A percentile compares a stretch with the other conserved stretches of the same genome.
Evolutionary conservation across 2,329 filamentous ascomycete genomes (phyloP).

Genomic region (Arthrobotrys entomopaga): DNA sequence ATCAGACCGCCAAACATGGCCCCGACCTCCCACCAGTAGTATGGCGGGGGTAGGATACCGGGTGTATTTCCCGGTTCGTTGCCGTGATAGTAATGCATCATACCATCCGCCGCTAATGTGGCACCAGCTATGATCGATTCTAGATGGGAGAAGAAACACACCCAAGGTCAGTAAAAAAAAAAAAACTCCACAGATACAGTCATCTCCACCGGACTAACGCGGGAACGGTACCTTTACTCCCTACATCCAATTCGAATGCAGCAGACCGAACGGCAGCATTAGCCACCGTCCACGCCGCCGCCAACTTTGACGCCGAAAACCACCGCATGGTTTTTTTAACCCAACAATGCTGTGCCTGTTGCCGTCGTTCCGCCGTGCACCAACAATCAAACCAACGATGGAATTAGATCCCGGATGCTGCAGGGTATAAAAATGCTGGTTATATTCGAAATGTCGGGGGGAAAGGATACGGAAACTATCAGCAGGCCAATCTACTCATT

Average conservation of each 20-base stretch:
- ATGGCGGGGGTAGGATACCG: slow-evolving; percentile 61
- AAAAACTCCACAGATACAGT: not conserved
- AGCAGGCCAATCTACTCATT: too few relatives aligned
- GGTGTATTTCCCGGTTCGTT: slow-evolving; percentile 43
- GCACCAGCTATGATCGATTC: slow-evolving; percentile 47
- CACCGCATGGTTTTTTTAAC: slow-evolving; percentile 39
- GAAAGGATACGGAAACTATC: too few relatives aligned
- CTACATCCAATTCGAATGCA: slow-evolving; percentile 44
- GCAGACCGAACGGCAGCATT: slow-evolving; percentile 25
- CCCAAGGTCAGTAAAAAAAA: slow-evolving; percentile 1
- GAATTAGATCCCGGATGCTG: not conserved
- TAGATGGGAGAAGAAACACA: slow-evolving; percentile 2
- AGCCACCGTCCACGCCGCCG: slow-evolving; percentile 36
- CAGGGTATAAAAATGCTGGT: too few relatives aligned
- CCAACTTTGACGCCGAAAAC: slow-evolving; percentile 31
- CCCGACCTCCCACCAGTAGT: slow-evolving; percentile 77
- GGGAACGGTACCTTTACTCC: slow-evolving; percentile 26
- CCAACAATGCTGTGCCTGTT: slow-evolving; percentile 7
- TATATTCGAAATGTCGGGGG: too few relatives aligned
- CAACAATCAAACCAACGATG: slow-evolving; percentile 7
- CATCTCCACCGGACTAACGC: not conserved
- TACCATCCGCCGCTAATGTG: slow-evolving; percentile 43
- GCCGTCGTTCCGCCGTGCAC: slow-evolving; percentile 1
- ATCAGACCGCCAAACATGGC: slow-evolving; percentile 73
- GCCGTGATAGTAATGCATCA: slow-evolving; percentile 52